Evolutionary conservation across 2,329 filamentous ascomycete genomes (phyloP), one percentile per base, ranked within the genome.

Genomic region (Penicillium sp.): DNA sequence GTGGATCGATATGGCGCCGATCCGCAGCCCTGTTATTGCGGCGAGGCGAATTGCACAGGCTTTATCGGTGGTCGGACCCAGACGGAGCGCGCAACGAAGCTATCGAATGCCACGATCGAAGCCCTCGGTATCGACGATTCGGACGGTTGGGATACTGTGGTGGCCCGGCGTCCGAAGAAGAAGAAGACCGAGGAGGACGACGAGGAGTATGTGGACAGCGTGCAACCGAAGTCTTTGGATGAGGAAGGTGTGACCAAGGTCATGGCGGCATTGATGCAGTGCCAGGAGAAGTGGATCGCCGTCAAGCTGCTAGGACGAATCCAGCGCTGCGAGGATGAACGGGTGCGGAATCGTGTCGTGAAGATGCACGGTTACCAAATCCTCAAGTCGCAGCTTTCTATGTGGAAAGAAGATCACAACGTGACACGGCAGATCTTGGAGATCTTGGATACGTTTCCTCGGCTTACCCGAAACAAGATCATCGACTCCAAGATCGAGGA

Each of bases 241-340:
- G 90, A 95, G 68, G 86, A 89, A 57, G 91, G 90, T 61, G 91
- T 96, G 59, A 91, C 89, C 68, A 96, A 96, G 77, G 91, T 97
- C 74, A 96, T 97, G 91, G 93, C 93, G 24, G 89, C 92, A 52
- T 85, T 99, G 57, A 93, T 96, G 87, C 93, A 97, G 74, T 96
- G 91, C 82, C 96, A 96, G 76, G 95, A 99, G 81, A 97, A 97
- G 76, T 99, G 95, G 95, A 97, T 99, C 74, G 92, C 91, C 3
- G 92, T 97, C 76, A 98, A 98, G 77, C 81, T 99, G 55, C 84
- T 99, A 58, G 85, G 88, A 65, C 93, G 95, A 52, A 92, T 99
- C 60, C 91, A 96, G 75, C 84, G 85, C 42, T 93, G 90, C 71
- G 85, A 93, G 49, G 92, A 97, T 65, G 91, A 96, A 69, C 87